These are phyloP conservation scores for Lineolata rhizophorae DNA, from an alignment of 495 filamentous ascomycete genomes.

Conservation along the genomic window DNA sequence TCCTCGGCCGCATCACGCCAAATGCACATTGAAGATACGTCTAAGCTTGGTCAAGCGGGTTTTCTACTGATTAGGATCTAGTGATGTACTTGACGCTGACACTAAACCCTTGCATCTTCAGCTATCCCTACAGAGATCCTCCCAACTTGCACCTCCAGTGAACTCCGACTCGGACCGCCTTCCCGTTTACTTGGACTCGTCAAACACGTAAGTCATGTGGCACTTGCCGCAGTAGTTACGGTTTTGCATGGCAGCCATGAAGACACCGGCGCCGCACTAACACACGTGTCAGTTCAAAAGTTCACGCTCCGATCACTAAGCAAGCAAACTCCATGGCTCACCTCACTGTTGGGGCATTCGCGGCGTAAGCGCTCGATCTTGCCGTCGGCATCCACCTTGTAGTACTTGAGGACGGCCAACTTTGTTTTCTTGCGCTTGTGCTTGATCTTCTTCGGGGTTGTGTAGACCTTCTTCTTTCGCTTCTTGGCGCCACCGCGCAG, in stretches of 20 bases:
- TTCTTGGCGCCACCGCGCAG: constrained; percentile 97
- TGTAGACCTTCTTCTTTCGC: constrained; percentile 99
- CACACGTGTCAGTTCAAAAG: constrained; percentile 14
- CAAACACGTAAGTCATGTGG: constrained; percentile 99
- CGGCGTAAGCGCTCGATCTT: constrained; percentile 98
- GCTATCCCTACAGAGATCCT: too few species aligned
- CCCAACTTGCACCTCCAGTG: too few species aligned
- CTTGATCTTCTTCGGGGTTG: constrained; percentile 99
- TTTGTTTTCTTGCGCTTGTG: constrained; percentile 99
- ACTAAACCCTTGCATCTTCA: too few species aligned
- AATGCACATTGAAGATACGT: too few species aligned
- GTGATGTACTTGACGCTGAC: too few species aligned
- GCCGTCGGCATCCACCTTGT: constrained; percentile 98
- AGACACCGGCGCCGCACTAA: constrained; percentile 96
- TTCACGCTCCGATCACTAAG: constrained; percentile 12
- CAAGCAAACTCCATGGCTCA: constrained; percentile 25
- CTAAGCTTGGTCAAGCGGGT: too few species aligned
- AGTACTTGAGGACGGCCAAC: constrained; percentile 99
- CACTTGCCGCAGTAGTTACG: constrained; percentile 98
- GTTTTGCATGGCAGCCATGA: constrained; percentile 99
- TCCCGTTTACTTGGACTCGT: constrained; percentile 40
- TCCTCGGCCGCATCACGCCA: too few species aligned
- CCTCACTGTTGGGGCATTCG: constrained; percentile 84
- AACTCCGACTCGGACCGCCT: neutral
- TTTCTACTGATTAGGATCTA: too few species aligned